Conservation (phyloP, 2,329 filamentous ascomycete species). For the Cryphonectria parasitica region DNA sequence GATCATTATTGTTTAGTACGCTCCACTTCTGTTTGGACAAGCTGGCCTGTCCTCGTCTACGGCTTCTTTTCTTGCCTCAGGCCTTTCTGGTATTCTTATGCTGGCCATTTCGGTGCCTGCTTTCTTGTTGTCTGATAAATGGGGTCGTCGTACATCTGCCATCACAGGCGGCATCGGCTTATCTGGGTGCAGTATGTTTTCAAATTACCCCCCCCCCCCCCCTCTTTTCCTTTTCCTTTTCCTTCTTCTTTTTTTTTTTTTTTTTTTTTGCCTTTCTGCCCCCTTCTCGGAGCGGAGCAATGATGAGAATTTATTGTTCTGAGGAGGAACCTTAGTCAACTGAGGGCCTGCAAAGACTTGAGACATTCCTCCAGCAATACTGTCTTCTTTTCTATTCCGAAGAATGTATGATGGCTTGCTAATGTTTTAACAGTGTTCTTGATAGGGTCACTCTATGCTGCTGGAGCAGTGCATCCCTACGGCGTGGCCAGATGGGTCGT, state of each 20-base stretch:
- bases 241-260: too few relatives aligned
- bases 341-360: too few relatives aligned
- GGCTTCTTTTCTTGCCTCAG: slow-evolving; percentile 63
- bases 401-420: not conserved
- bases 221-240: too few relatives aligned
- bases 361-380: not conserved
- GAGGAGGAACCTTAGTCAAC: too few relatives aligned
- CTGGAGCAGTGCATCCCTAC: slow-evolving; percentile 44
- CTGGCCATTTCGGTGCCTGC: slow-evolving; percentile 61
- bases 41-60: slow-evolving; percentile 59
- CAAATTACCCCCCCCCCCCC: too few relatives aligned
- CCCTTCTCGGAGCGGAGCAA: too few relatives aligned
- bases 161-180: slow-evolving; percentile 58
- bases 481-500: slow-evolving; percentile 54
- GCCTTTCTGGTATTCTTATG: slow-evolving; percentile 62
- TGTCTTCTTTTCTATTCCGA: not conserved
- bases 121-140: slow-evolving; percentile 58
- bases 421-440: slow-evolving; percentile 45
- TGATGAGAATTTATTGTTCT: too few relatives aligned
- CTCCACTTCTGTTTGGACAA: slow-evolving; percentile 62
- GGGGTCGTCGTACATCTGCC: slow-evolving; percentile 58
- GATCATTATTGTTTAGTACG: slow-evolving; percentile 48
- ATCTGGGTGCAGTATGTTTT: slow-evolving; percentile 41
- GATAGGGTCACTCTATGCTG: slow-evolving; percentile 57
- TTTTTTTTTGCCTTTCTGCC: too few relatives aligned